Conservation (phyloP, 352 stramenopile species). For the Phytophthora constricta region DNA sequence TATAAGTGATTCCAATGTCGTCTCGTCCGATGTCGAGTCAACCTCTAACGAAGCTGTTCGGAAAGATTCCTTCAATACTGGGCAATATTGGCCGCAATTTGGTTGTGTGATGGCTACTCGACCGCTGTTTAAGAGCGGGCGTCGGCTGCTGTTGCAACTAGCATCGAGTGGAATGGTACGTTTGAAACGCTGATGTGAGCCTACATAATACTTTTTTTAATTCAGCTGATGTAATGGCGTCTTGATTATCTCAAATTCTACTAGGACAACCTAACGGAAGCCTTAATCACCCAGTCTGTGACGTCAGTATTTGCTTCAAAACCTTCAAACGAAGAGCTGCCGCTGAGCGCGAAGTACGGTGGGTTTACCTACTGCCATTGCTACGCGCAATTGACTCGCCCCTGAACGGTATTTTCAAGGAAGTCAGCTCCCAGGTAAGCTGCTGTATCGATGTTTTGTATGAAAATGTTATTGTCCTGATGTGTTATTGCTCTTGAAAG, state of each 20-base stretch:
- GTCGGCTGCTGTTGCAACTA: constrained; percentile 38
- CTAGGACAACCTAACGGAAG: constrained; percentile 28
- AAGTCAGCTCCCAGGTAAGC: constrained; percentile 66
- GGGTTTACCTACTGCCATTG: constrained; percentile 38
- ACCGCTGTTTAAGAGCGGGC: constrained; percentile 33
- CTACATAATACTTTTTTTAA: no score
- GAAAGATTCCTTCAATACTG: neutral
- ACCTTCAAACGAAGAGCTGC: neutral
- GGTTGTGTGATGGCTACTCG: constrained; percentile 25
- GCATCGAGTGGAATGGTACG: constrained; percentile 27
- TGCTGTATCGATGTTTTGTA: neutral
- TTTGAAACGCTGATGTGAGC: neutral
- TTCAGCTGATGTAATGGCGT: constrained; percentile 1
- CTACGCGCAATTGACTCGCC: constrained; percentile 27
- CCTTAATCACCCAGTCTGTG: constrained; percentile 18
- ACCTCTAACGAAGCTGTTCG: neutral
- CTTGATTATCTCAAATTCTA: neutral
- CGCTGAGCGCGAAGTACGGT: constrained; percentile 39
- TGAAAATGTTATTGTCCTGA: neutral
- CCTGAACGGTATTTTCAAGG: constrained; percentile 51
- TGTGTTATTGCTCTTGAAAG: constrained; percentile 28
- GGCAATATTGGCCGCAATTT: constrained; percentile 14
- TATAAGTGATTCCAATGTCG: no score
- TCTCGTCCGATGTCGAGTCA: neutral
- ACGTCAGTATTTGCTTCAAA: constrained; percentile 7